Percentiles rank a stretch among this genome's conserved stretches.
phyloP scores from a whole-genome alignment of 768 basidiomycete genomes.

The Pulveroboletus frians region DNA sequence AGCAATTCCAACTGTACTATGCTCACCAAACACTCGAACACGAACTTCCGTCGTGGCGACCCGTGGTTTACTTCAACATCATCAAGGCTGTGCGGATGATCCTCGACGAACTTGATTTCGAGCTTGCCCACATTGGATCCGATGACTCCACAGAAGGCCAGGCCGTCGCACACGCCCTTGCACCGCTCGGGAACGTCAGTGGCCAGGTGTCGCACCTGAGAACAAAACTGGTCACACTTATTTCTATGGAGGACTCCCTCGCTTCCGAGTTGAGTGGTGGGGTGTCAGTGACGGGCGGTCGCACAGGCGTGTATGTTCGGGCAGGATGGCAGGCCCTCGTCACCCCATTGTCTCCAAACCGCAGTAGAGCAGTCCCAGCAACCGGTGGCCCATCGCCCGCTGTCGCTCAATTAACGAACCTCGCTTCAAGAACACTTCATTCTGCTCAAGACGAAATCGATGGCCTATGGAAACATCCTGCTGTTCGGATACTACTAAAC shows the following conservation, averaged over 20 bases:
- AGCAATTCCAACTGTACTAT: slow-evolving; percentile 81
- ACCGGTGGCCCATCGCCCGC: slow-evolving; percentile 28
- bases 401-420: slow-evolving; percentile 41
- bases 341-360: slow-evolving; percentile 37
- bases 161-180: slow-evolving; percentile 28
- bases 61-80: slow-evolving; percentile 80
- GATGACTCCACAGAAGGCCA: slow-evolving; percentile 30
- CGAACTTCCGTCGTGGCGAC: slow-evolving; percentile 71
- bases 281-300: slow-evolving; percentile 53
- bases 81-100: slow-evolving; percentile 74
- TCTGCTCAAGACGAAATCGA: slow-evolving; percentile 47
- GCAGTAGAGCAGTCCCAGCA: slow-evolving; percentile 36
- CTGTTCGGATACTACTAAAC: slow-evolving; percentile 52
- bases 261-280: slow-evolving; percentile 67
- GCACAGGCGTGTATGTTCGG: slow-evolving; percentile 61
- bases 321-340: slow-evolving; percentile 67
- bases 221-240: slow-evolving; percentile 53
- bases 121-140: slow-evolving; percentile 35
- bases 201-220: slow-evolving; percentile 51
- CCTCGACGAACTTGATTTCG: slow-evolving; percentile 63
- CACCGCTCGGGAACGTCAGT: slow-evolving; percentile 32
- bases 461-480: slow-evolving; percentile 66
- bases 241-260: slow-evolving; percentile 62
- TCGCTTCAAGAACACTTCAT: slow-evolving; percentile 54
- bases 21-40: slow-evolving; percentile 63